Evolutionary conservation across 1,284 basidiomycete species (phyloP).

Genomic region (Ceratobasidium theobromae): DNA sequence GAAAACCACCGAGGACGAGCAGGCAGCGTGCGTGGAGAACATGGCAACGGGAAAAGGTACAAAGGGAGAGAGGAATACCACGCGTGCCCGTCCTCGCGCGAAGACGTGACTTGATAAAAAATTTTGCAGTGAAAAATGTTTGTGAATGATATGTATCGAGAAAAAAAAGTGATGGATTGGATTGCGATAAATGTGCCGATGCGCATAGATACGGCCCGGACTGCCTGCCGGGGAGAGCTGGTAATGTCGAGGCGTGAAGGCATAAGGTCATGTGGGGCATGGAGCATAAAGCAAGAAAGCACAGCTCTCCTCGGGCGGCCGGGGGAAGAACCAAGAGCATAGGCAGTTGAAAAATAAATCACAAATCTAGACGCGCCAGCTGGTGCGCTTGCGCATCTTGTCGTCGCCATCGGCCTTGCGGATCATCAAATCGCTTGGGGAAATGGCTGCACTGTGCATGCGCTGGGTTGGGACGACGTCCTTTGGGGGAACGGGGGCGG

Average conservation of each 20-base stretch:
- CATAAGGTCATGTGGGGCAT: no score
- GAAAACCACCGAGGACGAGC: background rate
- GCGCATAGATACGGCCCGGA: constrained; percentile 12
- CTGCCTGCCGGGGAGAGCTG: background rate
- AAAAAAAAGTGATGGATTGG: background rate
- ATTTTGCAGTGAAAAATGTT: background rate
- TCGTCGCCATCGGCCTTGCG: constrained; percentile 11
- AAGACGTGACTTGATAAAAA: no score
- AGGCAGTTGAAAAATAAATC: constrained; percentile 16
- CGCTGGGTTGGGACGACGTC: background rate
- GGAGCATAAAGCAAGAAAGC: background rate
- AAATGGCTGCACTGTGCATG: constrained; percentile 1
- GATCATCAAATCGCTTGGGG: constrained; percentile 23
- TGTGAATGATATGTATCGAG: background rate
- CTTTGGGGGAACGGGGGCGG: background rate
- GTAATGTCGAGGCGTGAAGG: background rate
- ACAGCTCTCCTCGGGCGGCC: background rate
- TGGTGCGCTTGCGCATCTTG: constrained; percentile 29
- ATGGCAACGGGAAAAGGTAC: background rate
- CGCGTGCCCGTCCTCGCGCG: background rate
- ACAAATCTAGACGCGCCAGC: constrained; percentile 30
- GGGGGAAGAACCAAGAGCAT: background rate
- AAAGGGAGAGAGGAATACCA: background rate
- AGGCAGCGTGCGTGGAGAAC: background rate
- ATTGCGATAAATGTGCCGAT: background rate